These are phyloP conservation scores for Teunomyces lycoperdinae DNA, from an alignment of 805 yeast species.

Conservation along the genomic window DNA sequence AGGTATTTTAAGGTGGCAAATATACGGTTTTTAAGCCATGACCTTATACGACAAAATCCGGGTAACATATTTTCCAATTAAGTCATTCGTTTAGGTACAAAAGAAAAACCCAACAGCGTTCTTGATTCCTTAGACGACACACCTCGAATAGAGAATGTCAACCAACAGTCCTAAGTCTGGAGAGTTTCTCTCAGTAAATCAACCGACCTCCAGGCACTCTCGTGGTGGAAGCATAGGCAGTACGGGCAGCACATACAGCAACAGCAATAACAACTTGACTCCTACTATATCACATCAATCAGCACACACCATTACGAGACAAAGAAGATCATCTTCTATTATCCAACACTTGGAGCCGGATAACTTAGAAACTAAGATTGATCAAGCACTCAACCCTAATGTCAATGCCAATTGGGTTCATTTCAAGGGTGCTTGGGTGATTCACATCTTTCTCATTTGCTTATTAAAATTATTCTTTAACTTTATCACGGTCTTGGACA, in stretches of 20 bases:
- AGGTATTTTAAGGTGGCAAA: background rate
- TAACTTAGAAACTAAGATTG: conserved; percentile 85
- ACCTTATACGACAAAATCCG: conserved; percentile 1
- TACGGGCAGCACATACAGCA: conserved; percentile 2
- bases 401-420: conserved; percentile 96
- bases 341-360: conserved; percentile 93
- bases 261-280: conserved; percentile 12
- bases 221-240: conserved; percentile 12
- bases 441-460: conserved; percentile 80
- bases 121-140: background rate
- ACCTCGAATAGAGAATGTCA: conserved; percentile 1
- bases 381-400: conserved; percentile 84
- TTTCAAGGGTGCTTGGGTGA: conserved; percentile 93
- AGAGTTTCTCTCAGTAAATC: conserved; percentile 2
- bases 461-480: conserved; percentile 75
- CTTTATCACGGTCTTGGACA: conserved; percentile 74
- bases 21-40: background rate
- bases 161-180: conserved; percentile 2
- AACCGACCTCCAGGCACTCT: conserved; percentile 6
- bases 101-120: conserved; percentile 5
- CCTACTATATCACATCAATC: conserved; percentile 26
- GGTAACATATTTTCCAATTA: background rate
- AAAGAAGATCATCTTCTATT: conserved; percentile 81
- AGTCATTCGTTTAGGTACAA: background rate
- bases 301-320: conserved; percentile 26